Conservation (phyloP, 345 rosid genomes). For the Gossypium stocksii region DNA sequence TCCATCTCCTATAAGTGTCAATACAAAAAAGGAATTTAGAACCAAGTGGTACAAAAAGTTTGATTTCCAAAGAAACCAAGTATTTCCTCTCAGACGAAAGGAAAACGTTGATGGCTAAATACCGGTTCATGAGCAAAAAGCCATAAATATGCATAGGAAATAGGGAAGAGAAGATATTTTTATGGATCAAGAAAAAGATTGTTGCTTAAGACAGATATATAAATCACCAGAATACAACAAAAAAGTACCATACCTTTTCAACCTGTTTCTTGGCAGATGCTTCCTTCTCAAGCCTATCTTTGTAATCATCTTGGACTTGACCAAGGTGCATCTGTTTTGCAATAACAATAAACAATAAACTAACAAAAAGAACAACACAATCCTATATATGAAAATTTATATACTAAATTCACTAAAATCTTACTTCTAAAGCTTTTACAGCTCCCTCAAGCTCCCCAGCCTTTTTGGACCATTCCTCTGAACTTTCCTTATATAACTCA, state of each 20-base stretch:
- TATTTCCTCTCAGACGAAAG: background rate
- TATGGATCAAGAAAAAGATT: background rate
- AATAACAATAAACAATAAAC: constrained; percentile 17
- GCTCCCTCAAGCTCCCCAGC: constrained; percentile 98
- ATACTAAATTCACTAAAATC: constrained; percentile 17
- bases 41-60: background rate
- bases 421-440: constrained; percentile 85
- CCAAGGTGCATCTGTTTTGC: constrained; percentile 50
- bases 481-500: constrained; percentile 84
- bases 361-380: constrained; percentile 16
- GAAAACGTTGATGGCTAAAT: background rate
- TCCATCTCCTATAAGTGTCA: constrained; percentile 50
- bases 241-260: constrained; percentile 57
- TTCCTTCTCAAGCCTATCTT: constrained; percentile 78
- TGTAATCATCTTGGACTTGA: constrained; percentile 72
- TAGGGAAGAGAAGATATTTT: background rate
- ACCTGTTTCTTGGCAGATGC: constrained; percentile 47
- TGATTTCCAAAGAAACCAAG: background rate
- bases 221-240: background rate
- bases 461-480: constrained; percentile 91
- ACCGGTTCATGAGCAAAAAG: background rate
- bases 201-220: background rate
- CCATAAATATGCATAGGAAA: background rate
- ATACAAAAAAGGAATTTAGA: constrained; percentile 7
- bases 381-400: background rate